These are phyloP conservation scores for Dendryphion nanum DNA, from an alignment of 2,329 filamentous ascomycete genomes.

Conservation along the genomic window DNA sequence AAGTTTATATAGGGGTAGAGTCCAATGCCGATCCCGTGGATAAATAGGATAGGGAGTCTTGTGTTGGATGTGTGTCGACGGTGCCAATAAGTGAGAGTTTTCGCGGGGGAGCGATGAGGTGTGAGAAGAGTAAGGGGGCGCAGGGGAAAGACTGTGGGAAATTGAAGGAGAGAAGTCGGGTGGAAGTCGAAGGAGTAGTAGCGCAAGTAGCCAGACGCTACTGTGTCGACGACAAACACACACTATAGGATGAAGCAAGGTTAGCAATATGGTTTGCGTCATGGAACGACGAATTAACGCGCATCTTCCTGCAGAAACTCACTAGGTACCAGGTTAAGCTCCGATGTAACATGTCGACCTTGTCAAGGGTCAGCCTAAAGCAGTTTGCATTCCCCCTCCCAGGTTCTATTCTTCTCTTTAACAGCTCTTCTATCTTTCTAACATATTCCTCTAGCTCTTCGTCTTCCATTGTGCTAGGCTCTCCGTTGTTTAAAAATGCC, in stretches of 20 bases:
- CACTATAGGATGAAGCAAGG: too few species aligned
- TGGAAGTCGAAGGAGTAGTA: too few species aligned
- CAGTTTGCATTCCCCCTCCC: conserved; percentile 55
- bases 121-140: too few species aligned
- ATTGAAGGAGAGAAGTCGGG: too few species aligned
- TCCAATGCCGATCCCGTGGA: conserved; percentile 63
- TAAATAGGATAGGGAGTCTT: conserved; percentile 54
- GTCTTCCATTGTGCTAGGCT: conserved; percentile 37
- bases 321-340: too few species aligned
- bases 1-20: conserved; percentile 60
- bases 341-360: conserved; percentile 53
- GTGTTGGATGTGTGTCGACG: conserved; percentile 57
- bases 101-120: conserved; percentile 51
- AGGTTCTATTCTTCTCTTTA: conserved; percentile 49
- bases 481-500: conserved; percentile 59
- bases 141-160: conserved; percentile 62
- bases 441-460: conserved; percentile 54
- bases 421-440: conserved; percentile 47
- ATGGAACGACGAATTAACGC: too few species aligned
- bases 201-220: too few species aligned
- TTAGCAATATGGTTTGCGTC: too few species aligned
- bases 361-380: conserved; percentile 61
- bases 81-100: conserved; percentile 60
- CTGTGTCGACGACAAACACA: too few species aligned
- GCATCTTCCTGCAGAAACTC: too few species aligned